These are phyloP conservation scores for Trebouxia sp. DNA, from an alignment of 139 green algal species.

Conservation along the genomic window DNA sequence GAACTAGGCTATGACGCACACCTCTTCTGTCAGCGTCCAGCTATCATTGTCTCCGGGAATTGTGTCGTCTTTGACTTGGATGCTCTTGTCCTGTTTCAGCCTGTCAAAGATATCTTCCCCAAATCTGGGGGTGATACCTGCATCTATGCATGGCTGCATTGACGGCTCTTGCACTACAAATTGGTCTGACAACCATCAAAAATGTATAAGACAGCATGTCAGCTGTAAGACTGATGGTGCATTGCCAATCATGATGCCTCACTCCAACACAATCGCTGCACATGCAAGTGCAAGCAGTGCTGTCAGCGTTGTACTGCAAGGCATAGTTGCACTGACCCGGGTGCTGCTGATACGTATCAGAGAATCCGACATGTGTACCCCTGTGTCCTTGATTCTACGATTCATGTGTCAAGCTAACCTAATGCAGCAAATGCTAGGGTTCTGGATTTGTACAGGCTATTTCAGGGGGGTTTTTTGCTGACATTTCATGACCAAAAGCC, in stretches of 20 bases:
- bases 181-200: neutral
- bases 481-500: no score
- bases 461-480: no score
- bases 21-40: conserved; percentile 30
- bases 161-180: no score
- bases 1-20: neutral
- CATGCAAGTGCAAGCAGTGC: neutral
- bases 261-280: neutral
- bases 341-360: neutral
- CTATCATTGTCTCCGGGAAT: neutral
- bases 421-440: neutral
- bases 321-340: neutral
- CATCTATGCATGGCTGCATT: no score
- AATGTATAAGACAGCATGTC: no score
- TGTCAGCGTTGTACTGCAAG: neutral
- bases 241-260: neutral
- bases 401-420: neutral
- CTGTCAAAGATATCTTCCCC: conserved; percentile 53
- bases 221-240: no score
- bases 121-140: conserved; percentile 53
- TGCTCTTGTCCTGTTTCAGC: conserved; percentile 43
- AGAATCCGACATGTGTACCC: neutral
- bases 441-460: no score
- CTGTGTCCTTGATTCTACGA: neutral
- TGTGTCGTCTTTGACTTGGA: conserved; percentile 21